A percentile compares a stretch with the other conserved stretches of the same genome.
Evolutionary conservation across 192 early-diverging fungal genomes (phyloP).

Genomic region (Backusella circina): DNA sequence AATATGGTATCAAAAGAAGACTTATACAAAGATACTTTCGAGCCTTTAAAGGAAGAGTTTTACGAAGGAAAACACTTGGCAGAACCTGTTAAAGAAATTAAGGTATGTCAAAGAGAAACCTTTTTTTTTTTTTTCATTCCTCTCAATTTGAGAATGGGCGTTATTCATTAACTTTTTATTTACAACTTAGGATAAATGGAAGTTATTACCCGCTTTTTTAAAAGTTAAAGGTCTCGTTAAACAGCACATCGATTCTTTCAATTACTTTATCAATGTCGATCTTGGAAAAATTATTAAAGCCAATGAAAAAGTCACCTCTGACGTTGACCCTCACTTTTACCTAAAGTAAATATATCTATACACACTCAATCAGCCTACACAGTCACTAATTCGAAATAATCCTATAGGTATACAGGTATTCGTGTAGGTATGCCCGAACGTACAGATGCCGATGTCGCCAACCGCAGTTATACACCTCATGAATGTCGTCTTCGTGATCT

Average conservation of each 20-base stretch:
- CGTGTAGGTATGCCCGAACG: constrained; percentile 80
- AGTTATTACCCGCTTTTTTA: constrained; percentile 93
- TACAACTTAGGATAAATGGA: constrained; percentile 88
- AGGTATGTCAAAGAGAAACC: constrained; percentile 16
- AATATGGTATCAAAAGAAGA: not conserved
- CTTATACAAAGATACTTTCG: constrained; percentile 21
- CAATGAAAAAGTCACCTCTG: constrained; percentile 85
- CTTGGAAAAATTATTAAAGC: constrained; percentile 92
- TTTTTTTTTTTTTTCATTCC: not conserved
- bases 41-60: constrained; percentile 26
- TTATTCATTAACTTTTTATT: not conserved
- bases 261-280: constrained; percentile 96
- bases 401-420: constrained; percentile 78
- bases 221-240: constrained; percentile 97
- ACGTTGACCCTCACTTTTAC: constrained; percentile 92
- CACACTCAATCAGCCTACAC: not conserved
- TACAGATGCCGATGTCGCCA: constrained; percentile 68
- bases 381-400: not conserved
- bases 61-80: constrained; percentile 32
- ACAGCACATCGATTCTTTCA: constrained; percentile 99
- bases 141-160: not conserved
- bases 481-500: constrained; percentile 96
- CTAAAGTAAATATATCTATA: constrained; percentile 57
- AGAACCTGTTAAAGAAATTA: constrained; percentile 36
- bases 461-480: constrained; percentile 82